These are phyloP conservation scores for Diospyros lotus DNA, from an alignment of 148 eudicot species.

Conservation along the genomic window DNA sequence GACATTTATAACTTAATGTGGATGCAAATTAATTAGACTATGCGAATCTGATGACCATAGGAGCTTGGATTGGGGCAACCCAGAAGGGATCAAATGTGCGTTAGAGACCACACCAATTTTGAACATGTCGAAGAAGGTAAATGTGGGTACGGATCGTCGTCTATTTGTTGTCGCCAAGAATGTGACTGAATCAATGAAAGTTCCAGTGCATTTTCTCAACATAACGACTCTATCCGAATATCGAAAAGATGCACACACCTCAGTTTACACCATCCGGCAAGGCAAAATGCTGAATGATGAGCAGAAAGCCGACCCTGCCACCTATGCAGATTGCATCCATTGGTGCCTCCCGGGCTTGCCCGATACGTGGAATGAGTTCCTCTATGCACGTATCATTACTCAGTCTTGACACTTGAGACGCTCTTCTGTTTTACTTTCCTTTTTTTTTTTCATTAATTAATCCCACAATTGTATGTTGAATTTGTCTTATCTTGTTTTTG, in stretches of 20 bases:
- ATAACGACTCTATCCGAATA: slow-evolving; percentile 79
- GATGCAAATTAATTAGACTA: no score
- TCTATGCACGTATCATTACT: slow-evolving; percentile 66
- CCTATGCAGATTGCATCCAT: slow-evolving; percentile 84
- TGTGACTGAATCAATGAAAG: slow-evolving; percentile 54
- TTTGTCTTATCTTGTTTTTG: not conserved
- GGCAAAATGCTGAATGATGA: slow-evolving; percentile 71
- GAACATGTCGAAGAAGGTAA: slow-evolving; percentile 55
- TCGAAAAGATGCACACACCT: slow-evolving; percentile 88
- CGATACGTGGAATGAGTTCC: slow-evolving; percentile 90
- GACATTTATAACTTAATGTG: no score
- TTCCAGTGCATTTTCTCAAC: slow-evolving; percentile 66
- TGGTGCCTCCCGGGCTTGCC: slow-evolving; percentile 98
- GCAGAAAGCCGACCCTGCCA: slow-evolving; percentile 64
- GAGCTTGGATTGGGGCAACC: slow-evolving; percentile 87
- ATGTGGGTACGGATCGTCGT: slow-evolving; percentile 75
- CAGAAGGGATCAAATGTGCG: slow-evolving; percentile 83
- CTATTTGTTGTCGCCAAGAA: slow-evolving; percentile 52
- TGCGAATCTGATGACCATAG: slow-evolving; percentile 19
- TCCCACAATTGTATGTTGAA: not conserved
- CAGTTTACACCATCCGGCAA: slow-evolving; percentile 78
- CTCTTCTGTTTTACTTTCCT: not conserved
- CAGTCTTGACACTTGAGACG: slow-evolving; percentile 26
- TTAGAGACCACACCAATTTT: slow-evolving; percentile 69
- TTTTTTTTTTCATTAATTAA: not conserved